phyloP scores from a whole-genome alignment of 2,329 filamentous ascomycete genomes.

The Pseudogymnoascus sp. region DNA sequence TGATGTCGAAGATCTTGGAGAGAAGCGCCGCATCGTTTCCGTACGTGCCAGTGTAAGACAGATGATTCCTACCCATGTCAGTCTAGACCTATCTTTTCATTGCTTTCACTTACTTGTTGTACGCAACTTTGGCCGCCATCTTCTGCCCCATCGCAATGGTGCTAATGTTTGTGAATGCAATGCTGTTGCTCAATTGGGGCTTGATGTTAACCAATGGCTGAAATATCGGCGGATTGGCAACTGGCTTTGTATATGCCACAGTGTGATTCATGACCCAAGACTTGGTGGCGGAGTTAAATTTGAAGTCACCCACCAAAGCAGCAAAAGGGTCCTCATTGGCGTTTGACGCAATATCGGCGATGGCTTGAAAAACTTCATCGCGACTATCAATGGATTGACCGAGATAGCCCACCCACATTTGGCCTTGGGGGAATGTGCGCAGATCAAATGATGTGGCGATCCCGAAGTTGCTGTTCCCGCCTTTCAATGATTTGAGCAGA shows the following conservation, averaged over 20 bases:
- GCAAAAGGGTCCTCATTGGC: slow-evolving; percentile 13
- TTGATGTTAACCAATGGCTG: not conserved
- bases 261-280: slow-evolving; percentile 11
- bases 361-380: slow-evolving; percentile 6
- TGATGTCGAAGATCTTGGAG: slow-evolving; percentile 9
- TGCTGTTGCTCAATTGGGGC: not conserved
- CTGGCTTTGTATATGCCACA: slow-evolving; percentile 9
- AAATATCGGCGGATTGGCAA: slow-evolving; percentile 6
- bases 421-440: slow-evolving; percentile 15
- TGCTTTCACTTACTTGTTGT: not conserved
- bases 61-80: not conserved
- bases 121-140: not conserved
- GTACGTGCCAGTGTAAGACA: slow-evolving; percentile 9
- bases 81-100: not conserved
- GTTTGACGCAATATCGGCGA: slow-evolving; percentile 10
- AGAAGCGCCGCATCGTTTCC: not conserved
- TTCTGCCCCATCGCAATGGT: not conserved
- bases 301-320: slow-evolving; percentile 11
- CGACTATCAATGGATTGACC: not conserved
- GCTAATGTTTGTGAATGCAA: not conserved
- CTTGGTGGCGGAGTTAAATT: slow-evolving; percentile 8
- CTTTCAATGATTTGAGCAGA: slow-evolving; percentile 45
- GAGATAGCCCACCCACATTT: slow-evolving; percentile 11
- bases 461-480: slow-evolving; percentile 50
- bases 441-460: slow-evolving; percentile 38